phyloP scores from a whole-genome alignment of 371 early-diverging fungal species.

The Zychaea mexicana region DNA sequence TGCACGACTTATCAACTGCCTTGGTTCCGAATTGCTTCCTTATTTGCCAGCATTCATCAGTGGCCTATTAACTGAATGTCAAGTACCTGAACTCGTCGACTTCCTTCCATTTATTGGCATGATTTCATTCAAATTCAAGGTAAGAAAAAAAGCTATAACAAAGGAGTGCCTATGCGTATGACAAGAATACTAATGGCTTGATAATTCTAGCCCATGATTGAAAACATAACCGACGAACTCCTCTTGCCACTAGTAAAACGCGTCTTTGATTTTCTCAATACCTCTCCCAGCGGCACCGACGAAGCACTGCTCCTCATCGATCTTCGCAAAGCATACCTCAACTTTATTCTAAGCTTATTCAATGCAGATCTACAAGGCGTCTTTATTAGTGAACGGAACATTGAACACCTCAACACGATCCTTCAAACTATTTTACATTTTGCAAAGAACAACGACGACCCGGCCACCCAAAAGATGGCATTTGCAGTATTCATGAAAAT shows the following conservation, averaged over 20 bases:
- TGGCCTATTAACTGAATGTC: constrained; percentile 75
- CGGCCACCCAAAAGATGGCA: constrained; percentile 79
- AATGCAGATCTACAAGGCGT: constrained; percentile 79
- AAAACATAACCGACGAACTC: constrained; percentile 73
- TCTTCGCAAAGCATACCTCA: constrained; percentile 82
- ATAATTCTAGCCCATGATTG: constrained; percentile 43
- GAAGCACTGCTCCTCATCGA: constrained; percentile 78
- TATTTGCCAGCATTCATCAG: constrained; percentile 82
- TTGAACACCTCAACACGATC: constrained; percentile 71
- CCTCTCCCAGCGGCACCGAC: constrained; percentile 87
- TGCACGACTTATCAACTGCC: constrained; percentile 84
- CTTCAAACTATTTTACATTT: constrained; percentile 80
- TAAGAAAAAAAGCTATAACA: constrained; percentile 32
- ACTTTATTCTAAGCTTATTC: constrained; percentile 82
- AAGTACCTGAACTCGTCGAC: constrained; percentile 81
- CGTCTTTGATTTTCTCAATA: constrained; percentile 83
- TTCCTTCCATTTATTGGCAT: constrained; percentile 86
- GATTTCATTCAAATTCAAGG: constrained; percentile 89
- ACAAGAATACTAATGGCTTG: neutral
- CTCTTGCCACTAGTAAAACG: constrained; percentile 80
- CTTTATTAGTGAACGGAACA: constrained; percentile 77
- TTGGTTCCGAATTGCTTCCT: constrained; percentile 83
- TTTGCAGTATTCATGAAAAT: constrained; percentile 83
- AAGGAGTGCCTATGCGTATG: neutral
- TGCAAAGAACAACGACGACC: constrained; percentile 73